Conservation (phyloP, 2,329 filamentous ascomycete genomes). For the Aaosphaeria arxii region DNA sequence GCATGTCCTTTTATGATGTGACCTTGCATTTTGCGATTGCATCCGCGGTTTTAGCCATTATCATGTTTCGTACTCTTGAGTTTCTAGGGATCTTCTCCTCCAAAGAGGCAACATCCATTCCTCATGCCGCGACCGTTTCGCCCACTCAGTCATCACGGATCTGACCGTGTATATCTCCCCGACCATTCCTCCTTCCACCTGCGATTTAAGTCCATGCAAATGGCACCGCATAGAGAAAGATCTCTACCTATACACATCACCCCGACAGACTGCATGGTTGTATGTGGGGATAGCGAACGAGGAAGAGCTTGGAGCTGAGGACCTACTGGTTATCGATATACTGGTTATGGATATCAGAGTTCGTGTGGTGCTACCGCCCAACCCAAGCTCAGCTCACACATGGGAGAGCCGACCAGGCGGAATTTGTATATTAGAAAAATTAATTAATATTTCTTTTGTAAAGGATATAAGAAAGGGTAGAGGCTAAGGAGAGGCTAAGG, state of each 20-base stretch:
- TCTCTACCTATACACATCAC: constrained; percentile 10
- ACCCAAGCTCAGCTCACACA: constrained; percentile 50
- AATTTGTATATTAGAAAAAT: constrained; percentile 61
- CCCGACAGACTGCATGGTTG: constrained; percentile 10
- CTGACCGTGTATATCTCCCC: no score
- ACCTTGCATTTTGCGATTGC: no score
- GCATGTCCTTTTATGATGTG: no score
- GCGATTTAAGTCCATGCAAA: constrained; percentile 1
- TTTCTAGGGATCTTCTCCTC: no score
- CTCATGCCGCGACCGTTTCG: no score
- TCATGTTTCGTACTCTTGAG: no score
- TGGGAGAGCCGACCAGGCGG: constrained; percentile 75
- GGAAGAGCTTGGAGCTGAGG: constrained; percentile 67
- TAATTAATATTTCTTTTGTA: background rate
- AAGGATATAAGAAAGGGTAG: background rate
- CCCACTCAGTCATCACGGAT: no score
- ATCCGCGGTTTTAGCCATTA: no score
- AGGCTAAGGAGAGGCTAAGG: no score
- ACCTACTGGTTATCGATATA: constrained; percentile 71
- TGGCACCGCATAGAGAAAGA: constrained; percentile 16
- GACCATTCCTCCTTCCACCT: no score
- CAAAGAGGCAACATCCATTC: no score
- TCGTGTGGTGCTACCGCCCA: constrained; percentile 53
- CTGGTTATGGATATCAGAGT: constrained; percentile 62
- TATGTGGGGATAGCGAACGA: constrained; percentile 44